Evolutionary conservation across 345 rosid genomes (phyloP).

Genomic region (Dipteronia dyeriana): DNA sequence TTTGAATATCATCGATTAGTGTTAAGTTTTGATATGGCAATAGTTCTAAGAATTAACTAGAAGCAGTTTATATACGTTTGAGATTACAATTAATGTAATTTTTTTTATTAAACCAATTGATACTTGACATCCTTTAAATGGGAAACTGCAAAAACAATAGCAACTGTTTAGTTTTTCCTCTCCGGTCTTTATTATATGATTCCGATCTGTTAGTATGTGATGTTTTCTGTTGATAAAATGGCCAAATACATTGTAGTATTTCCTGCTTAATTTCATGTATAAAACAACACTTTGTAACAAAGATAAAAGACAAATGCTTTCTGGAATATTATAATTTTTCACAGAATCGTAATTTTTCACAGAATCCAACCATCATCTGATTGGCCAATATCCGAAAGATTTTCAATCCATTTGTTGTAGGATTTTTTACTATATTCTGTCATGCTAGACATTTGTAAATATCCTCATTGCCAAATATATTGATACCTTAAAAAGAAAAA

Average conservation of each 20-base stretch:
- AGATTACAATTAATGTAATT: conserved; percentile 1
- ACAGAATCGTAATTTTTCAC: background rate
- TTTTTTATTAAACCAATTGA: background rate
- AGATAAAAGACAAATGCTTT: background rate
- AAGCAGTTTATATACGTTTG: background rate
- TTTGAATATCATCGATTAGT: background rate
- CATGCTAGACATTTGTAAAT: conserved; percentile 13
- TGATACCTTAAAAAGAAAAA: conserved; percentile 13
- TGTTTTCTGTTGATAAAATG: background rate
- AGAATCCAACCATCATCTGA: background rate
- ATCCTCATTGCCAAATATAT: conserved; percentile 6
- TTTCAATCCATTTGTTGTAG: conserved; percentile 4
- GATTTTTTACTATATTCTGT: conserved; percentile 1
- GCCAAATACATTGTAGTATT: background rate
- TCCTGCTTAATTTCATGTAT: background rate
- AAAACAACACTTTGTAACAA: background rate
- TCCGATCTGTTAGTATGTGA: background rate
- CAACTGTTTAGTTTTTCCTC: background rate
- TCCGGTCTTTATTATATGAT: background rate
- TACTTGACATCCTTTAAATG: background rate
- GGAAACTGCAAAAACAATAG: background rate
- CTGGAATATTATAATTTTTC: background rate
- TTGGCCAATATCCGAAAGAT: background rate
- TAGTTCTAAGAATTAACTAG: background rate
- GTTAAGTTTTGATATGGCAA: background rate